Evolutionary conservation across 257 asterid species (phyloP).

Genomic region (Ilex asprella): DNA sequence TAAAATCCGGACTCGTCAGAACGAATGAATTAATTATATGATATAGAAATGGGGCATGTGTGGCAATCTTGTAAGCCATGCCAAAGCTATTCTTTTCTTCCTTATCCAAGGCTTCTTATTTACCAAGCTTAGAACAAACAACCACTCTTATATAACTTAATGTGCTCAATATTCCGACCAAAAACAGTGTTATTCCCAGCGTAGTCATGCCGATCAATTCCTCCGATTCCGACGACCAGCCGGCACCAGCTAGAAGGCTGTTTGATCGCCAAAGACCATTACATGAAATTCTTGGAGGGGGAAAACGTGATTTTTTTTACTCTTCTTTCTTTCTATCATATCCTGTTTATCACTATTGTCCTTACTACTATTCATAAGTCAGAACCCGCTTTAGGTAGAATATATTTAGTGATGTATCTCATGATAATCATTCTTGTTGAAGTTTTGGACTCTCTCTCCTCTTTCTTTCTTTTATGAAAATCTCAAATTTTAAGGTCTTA

Average conservation of each 20-base stretch:
- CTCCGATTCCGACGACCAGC: slow-evolving; percentile 51
- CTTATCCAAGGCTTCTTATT: slow-evolving; percentile 9
- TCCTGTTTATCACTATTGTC: neutral
- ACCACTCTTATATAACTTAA: neutral
- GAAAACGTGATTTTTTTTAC: slow-evolving; percentile 50
- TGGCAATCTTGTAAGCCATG: slow-evolving; percentile 21
- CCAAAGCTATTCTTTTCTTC: slow-evolving; percentile 51
- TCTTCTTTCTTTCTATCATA: too few relatives aligned
- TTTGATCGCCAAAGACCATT: slow-evolving; percentile 47
- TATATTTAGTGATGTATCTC: too few relatives aligned
- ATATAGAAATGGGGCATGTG: too few relatives aligned
- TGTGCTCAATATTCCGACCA: too few relatives aligned
- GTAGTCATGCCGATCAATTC: slow-evolving; percentile 44
- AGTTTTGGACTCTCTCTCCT: too few relatives aligned
- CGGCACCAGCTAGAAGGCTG: slow-evolving; percentile 25
- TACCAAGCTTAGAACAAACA: slow-evolving; percentile 17
- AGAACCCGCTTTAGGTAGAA: too few relatives aligned
- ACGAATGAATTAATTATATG: too few relatives aligned
- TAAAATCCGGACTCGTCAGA: too few relatives aligned
- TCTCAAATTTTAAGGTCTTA: too few relatives aligned
- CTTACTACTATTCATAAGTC: slow-evolving; percentile 53
- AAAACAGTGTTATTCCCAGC: too few relatives aligned
- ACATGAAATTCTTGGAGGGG: slow-evolving; percentile 62
- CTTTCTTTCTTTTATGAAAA: too few relatives aligned
- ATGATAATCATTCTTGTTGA: too few relatives aligned